These are phyloP conservation scores for Fusarium hainanense DNA, from an alignment of 2,329 filamentous ascomycete genomes.

Conservation along the genomic window DNA sequence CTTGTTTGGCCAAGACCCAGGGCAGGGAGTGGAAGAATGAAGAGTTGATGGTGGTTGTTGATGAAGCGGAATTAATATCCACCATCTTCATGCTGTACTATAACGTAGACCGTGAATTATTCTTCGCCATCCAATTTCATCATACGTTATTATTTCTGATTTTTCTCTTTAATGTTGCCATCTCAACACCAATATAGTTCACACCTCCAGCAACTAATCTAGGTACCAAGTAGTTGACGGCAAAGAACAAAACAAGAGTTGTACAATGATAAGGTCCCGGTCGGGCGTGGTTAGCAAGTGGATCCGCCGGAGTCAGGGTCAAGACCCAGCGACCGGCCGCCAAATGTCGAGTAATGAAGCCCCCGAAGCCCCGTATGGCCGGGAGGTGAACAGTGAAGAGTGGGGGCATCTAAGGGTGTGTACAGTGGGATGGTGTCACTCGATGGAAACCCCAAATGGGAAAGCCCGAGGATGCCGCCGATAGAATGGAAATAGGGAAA, in stretches of 20 bases:
- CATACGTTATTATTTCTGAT: neutral
- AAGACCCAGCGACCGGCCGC: constrained; percentile 33
- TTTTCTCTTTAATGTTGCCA: neutral
- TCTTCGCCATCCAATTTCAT: constrained; percentile 1
- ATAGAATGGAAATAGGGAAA: neutral
- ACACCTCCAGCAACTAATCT: constrained; percentile 15
- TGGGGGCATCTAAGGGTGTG: neutral
- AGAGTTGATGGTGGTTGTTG: constrained; percentile 11
- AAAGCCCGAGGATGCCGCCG: constrained; percentile 42
- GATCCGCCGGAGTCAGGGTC: constrained; percentile 40
- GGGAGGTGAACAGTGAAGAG: constrained; percentile 7
- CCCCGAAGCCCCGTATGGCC: constrained; percentile 27
- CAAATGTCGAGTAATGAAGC: constrained; percentile 28
- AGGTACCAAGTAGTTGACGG: neutral
- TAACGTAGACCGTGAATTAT: neutral
- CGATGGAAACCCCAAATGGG: constrained; percentile 40
- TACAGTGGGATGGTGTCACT: constrained; percentile 35
- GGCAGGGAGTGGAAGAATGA: constrained; percentile 25
- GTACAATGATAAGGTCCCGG: constrained; percentile 11
- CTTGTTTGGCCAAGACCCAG: constrained; percentile 24
- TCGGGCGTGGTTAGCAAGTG: constrained; percentile 30
- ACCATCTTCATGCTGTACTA: neutral
- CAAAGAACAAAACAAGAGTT: neutral
- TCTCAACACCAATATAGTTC: neutral
- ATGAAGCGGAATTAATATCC: constrained; percentile 25